Conservation (phyloP, 352 stramenopile species). For the Pythium biforme region DNA sequence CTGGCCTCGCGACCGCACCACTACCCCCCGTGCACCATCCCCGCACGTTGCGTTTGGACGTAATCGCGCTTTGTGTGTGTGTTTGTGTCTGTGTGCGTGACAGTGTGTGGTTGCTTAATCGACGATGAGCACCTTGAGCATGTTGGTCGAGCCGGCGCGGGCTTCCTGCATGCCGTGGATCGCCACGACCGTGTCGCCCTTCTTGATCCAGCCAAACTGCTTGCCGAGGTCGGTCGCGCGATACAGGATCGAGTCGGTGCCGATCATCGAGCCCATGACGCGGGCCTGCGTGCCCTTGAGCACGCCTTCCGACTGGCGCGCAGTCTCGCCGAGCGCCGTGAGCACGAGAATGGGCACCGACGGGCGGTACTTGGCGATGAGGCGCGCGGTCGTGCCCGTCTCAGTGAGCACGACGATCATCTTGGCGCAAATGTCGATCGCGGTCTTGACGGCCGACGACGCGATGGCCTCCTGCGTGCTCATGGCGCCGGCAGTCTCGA, state of each 20-base stretch:
- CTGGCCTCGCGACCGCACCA: no score
- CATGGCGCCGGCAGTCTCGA: constrained; percentile 71
- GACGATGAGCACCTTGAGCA: constrained; percentile 90
- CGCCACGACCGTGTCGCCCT: constrained; percentile 85
- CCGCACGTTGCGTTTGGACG: no score
- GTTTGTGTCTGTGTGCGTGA: not conserved
- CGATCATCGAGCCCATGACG: constrained; percentile 86
- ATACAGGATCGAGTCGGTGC: constrained; percentile 90
- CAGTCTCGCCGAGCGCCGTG: constrained; percentile 57
- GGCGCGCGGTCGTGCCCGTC: constrained; percentile 90
- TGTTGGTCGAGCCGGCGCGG: constrained; percentile 87
- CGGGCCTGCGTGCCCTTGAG: constrained; percentile 65
- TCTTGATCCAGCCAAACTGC: constrained; percentile 85
- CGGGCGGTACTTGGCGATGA: constrained; percentile 96
- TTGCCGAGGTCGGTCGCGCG: constrained; percentile 86
- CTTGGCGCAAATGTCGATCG: constrained; percentile 95
- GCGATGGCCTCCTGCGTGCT: constrained; percentile 92
- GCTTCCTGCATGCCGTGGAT: constrained; percentile 90
- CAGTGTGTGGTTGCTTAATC: constrained; percentile 42
- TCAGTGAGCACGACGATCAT: constrained; percentile 97
- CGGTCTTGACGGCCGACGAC: constrained; percentile 97
- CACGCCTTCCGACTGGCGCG: constrained; percentile 60
- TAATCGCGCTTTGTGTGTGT: no score
- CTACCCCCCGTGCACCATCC: no score
- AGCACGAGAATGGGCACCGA: constrained; percentile 80